Percentiles rank a stretch among this genome's conserved stretches.
Conservation (phyloP, 73 alveolate genomes). For the Paramecium bursaria region DNA sequence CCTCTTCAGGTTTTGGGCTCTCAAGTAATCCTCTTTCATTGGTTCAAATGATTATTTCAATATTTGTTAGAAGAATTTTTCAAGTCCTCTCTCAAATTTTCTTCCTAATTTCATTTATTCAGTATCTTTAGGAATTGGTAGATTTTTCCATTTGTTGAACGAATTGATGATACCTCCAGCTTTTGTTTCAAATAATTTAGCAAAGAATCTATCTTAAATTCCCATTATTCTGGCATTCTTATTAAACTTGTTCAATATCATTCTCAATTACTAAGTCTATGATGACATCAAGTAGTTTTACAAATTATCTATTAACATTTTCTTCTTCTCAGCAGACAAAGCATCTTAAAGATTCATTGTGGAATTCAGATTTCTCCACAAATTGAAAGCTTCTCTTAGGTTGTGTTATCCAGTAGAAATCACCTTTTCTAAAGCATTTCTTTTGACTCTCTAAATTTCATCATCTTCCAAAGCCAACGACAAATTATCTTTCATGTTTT, state of each 20-base stretch:
- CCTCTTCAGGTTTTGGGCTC: conserved; percentile 24
- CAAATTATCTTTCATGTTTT: conserved; percentile 1
- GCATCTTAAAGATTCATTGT: conserved; percentile 16
- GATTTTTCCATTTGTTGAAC: conserved; percentile 50
- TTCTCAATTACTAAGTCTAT: not conserved
- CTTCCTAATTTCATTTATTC: conserved; percentile 42
- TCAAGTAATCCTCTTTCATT: conserved; percentile 39
- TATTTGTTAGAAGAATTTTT: not conserved
- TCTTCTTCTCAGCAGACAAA: conserved; percentile 11
- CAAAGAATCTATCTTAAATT: conserved; percentile 45
- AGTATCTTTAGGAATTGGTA: conserved; percentile 29
- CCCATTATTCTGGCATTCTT: conserved; percentile 21
- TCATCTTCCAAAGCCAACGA: conserved; percentile 2
- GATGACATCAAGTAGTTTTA: not conserved
- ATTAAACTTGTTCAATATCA: conserved; percentile 5
- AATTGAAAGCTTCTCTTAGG: conserved; percentile 11
- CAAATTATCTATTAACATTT: not conserved
- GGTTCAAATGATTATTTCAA: conserved; percentile 45
- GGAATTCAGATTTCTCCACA: conserved; percentile 15
- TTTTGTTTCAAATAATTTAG: conserved; percentile 32
- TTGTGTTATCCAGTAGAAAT: conserved; percentile 8
- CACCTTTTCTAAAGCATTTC: not conserved
- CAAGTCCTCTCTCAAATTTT: conserved; percentile 42
- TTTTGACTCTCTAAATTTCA: conserved; percentile 7
- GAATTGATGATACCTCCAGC: conserved; percentile 33